Base-by-base conservation (phyloP, 306 rosid genomes). In the Casuarina cunninghamiana region DNA sequence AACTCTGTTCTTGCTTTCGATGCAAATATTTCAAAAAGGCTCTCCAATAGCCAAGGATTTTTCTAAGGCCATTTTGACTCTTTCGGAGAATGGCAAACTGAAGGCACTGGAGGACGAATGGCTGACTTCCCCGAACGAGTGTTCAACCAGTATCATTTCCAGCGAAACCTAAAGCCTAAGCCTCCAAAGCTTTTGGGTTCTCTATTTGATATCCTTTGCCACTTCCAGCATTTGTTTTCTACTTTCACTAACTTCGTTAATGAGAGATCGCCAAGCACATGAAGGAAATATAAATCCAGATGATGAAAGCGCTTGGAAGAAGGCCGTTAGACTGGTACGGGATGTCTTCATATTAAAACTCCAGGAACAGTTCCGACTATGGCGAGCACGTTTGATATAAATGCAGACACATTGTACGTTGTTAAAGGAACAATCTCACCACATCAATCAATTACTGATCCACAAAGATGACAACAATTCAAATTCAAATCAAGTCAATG, bases 21-120 rank as follows among this genome's bases (percentile, higher is more conserved):
- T 58, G 69, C 86, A 85, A 86, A 80, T 62, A 8, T 85, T 85
- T 63, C 82, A 77, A 49, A 79, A 77, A 69, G 89, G 89, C 16
- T 82, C 89, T 4, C 89, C 86, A 35, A 45, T 85, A 19, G 80
- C 86, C 10, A 85, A 60, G 61, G 89, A 85, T 62, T 57, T 85
- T 16, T 79, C 86, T 19, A 35, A 10, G 46, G 84, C 76, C 32
- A 62, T 85, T 55, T 66, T 85, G 17, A n/a, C 46, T 8, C 80
- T 85, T 9, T 53, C 69, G 13, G 80, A 82, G 67, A 5, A 82
- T 12, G 88, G 86, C 48, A 17, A 35, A 2, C 2, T 77, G 15
- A 82, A 48, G 43, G 0, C 16, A 21, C 75, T 85, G 45, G 43
- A 82, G 48, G 37, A 61, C 0, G 0, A 26, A 15, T 82, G 86